A percentile compares a stretch with the other conserved stretches of the same genome.
Evolutionary conservation across 768 basidiomycete species (phyloP).

Genomic region (Phallus indusiatus): DNA sequence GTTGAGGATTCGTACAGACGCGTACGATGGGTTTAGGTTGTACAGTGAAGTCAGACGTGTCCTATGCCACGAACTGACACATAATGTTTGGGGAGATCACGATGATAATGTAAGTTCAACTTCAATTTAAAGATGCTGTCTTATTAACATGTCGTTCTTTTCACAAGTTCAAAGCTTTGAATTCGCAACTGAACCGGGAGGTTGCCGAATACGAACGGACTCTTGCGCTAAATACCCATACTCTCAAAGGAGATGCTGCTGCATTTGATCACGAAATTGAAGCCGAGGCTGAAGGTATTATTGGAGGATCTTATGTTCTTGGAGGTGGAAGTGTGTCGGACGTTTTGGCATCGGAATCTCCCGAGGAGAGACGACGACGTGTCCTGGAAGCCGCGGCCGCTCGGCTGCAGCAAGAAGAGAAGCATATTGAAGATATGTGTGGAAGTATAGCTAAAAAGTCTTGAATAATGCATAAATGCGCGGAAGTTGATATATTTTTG

Average conservation of each 20-base stretch:
- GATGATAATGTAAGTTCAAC: slow-evolving; percentile 52
- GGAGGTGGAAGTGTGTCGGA: slow-evolving; percentile 31
- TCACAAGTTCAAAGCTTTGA: slow-evolving; percentile 61
- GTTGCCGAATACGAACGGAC: slow-evolving; percentile 59
- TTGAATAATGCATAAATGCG: background rate
- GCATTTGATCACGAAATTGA: slow-evolving; percentile 52
- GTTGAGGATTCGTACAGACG: slow-evolving; percentile 58
- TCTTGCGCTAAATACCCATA: slow-evolving; percentile 42
- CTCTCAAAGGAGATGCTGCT: slow-evolving; percentile 32
- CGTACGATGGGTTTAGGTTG: slow-evolving; percentile 60
- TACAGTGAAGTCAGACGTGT: slow-evolving; percentile 59
- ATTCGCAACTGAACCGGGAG: slow-evolving; percentile 65
- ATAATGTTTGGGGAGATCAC: slow-evolving; percentile 67
- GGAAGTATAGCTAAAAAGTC: slow-evolving; percentile 34
- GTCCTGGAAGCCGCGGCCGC: slow-evolving; percentile 52
- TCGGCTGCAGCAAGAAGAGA: slow-evolving; percentile 54
- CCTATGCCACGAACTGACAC: slow-evolving; percentile 68
- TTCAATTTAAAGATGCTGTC: background rate
- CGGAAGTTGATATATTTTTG: background rate
- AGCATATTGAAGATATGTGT: slow-evolving; percentile 63
- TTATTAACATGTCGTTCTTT: background rate
- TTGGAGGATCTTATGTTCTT: slow-evolving; percentile 35
- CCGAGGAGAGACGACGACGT: slow-evolving; percentile 47
- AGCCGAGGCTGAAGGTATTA: slow-evolving; percentile 30
- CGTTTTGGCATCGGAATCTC: slow-evolving; percentile 29